Conservation (phyloP, 2,329 filamentous ascomycete species). For the Microdochium bolleyi region DNA sequence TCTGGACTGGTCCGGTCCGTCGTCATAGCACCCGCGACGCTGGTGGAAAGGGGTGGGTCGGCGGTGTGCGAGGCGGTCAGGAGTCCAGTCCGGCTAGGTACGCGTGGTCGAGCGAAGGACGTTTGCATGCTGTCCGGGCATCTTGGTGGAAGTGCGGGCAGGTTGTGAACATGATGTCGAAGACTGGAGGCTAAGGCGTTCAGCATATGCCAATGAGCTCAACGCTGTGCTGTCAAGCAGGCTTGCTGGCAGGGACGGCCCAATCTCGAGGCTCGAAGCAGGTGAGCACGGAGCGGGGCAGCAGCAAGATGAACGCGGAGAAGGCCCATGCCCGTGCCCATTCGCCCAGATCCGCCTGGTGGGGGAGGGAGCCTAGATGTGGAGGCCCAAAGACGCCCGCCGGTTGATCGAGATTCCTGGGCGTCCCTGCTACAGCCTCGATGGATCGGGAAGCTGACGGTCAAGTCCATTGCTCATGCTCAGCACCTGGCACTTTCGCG, state of each 20-base stretch:
- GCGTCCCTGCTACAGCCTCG: background rate
- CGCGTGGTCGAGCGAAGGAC: background rate
- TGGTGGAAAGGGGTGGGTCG: background rate
- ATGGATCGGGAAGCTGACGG: background rate
- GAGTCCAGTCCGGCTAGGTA: background rate
- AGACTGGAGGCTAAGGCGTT: too few relatives aligned
- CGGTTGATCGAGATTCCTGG: too few relatives aligned
- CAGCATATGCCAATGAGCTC: too few relatives aligned
- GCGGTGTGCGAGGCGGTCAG: background rate
- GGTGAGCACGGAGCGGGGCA: background rate
- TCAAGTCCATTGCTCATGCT: background rate
- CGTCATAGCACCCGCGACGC: background rate
- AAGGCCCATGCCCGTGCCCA: background rate
- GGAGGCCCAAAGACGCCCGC: too few relatives aligned
- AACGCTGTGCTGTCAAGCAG: too few relatives aligned
- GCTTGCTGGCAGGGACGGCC: too few relatives aligned
- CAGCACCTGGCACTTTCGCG: background rate
- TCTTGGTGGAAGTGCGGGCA: too few relatives aligned
- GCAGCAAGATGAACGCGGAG: background rate
- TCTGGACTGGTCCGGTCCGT: background rate
- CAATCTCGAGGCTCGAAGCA: too few relatives aligned
- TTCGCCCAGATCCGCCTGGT: background rate
- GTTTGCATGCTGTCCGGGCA: too few relatives aligned
- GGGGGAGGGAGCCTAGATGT: background rate
- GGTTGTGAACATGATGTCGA: too few relatives aligned